These are phyloP conservation scores for Daldinia eschscholtzii DNA, from an alignment of 2,329 filamentous ascomycete genomes.

Conservation along the genomic window DNA sequence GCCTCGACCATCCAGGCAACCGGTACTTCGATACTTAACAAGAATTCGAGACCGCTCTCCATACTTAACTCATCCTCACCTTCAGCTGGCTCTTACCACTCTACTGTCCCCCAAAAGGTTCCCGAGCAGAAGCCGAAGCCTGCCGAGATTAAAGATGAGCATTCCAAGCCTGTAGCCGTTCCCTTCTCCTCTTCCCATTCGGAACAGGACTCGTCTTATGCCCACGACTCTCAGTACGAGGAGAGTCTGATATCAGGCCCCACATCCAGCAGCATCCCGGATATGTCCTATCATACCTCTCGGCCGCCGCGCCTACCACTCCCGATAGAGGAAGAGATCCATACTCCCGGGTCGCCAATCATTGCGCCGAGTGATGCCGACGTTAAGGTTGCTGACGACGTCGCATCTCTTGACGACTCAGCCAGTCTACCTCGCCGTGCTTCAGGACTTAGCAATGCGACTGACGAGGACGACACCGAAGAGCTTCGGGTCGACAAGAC, in stretches of 20 bases:
- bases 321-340: conserved; percentile 91
- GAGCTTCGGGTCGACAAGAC: conserved; percentile 81
- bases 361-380: conserved; percentile 75
- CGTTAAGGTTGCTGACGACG: conserved; percentile 63
- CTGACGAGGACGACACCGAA: conserved; percentile 83
- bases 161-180: conserved; percentile 71
- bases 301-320: conserved; percentile 91
- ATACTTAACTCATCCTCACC: conserved; percentile 63
- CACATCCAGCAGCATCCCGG: conserved; percentile 70
- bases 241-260: conserved; percentile 61
- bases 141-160: conserved; percentile 54
- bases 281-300: conserved; percentile 70
- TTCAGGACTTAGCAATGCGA: conserved; percentile 71
- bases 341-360: conserved; percentile 91
- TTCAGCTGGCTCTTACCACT: conserved; percentile 50
- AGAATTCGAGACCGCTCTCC: conserved; percentile 63
- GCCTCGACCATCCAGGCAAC: conserved; percentile 71
- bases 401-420: conserved; percentile 64
- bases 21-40: conserved; percentile 65
- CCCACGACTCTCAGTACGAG: conserved; percentile 54
- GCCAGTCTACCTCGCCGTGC: conserved; percentile 65
- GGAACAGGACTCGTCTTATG: conserved; percentile 47
- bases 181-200: conserved; percentile 55
- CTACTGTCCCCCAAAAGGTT: conserved; percentile 47
- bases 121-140: conserved; percentile 51